Percentiles rank a stretch among this genome's conserved stretches.
These are phyloP conservation scores for Xylaria intraflava DNA, from an alignment of 495 filamentous ascomycete genomes.

Conservation along the genomic window DNA sequence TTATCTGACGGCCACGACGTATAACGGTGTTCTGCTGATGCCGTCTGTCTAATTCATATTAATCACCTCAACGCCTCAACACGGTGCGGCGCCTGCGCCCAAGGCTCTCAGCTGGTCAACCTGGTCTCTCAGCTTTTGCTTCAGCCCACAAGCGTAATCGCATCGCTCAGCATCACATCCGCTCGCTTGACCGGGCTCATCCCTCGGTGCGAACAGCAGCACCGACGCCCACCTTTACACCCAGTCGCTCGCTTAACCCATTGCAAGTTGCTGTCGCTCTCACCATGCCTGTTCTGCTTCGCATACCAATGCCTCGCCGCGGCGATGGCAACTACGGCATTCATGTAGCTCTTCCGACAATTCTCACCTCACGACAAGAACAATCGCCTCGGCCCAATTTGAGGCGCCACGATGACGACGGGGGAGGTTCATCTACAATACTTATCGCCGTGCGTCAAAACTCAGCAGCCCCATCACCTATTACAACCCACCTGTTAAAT, in stretches of 20 bases:
- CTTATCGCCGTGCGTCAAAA: slow-evolving; percentile 22
- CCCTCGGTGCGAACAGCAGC: not conserved
- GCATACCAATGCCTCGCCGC: slow-evolving; percentile 7
- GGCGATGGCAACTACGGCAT: not conserved
- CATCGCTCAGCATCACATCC: not conserved
- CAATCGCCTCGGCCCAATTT: not conserved
- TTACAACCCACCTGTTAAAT: not conserved
- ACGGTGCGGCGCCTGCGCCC: no score
- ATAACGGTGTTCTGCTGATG: no score
- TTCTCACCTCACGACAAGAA: not conserved
- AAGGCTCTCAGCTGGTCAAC: not conserved
- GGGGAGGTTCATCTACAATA: not conserved
- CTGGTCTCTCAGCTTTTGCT: not conserved
- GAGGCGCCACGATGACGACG: not conserved
- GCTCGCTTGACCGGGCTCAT: not conserved
- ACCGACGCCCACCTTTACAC: not conserved
- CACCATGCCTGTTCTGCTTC: slow-evolving; percentile 10
- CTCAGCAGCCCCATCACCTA: not conserved
- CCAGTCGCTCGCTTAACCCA: slow-evolving; percentile 2
- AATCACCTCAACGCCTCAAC: no score
- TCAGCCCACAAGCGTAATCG: not conserved
- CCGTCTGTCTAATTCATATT: no score
- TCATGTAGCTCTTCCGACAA: not conserved
- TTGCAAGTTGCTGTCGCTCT: not conserved
- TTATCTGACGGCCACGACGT: no score